phyloP scores from a whole-genome alignment of 2,329 filamentous ascomycete species.

The Ophiostoma pallidulum region DNA sequence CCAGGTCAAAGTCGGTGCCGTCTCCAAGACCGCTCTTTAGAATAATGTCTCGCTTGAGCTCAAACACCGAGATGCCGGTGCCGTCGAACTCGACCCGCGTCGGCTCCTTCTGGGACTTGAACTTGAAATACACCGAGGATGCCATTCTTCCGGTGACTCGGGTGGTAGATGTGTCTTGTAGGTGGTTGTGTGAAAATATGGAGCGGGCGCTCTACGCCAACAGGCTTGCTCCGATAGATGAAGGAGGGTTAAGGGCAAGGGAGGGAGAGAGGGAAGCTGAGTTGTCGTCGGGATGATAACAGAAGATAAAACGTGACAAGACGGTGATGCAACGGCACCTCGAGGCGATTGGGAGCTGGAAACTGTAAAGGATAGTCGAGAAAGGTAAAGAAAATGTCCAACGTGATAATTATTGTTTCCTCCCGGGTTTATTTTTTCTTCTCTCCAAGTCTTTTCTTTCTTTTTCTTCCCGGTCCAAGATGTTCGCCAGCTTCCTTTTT shows the following conservation, averaged over 20 bases:
- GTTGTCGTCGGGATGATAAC: neutral
- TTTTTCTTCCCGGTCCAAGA: neutral
- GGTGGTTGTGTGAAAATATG: neutral
- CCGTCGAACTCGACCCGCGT: constrained; percentile 94
- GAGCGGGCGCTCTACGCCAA: constrained; percentile 7
- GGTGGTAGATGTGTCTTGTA: neutral
- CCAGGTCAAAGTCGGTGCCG: constrained; percentile 90
- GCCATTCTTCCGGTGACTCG: constrained; percentile 52
- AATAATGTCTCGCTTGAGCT: constrained; percentile 98
- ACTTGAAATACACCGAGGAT: constrained; percentile 99
- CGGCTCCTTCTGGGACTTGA: constrained; percentile 96
- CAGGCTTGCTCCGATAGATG: neutral
- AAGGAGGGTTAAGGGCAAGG: neutral
- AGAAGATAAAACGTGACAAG: neutral
- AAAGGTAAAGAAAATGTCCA: neutral
- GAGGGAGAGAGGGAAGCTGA: neutral
- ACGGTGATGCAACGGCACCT: too few species aligned
- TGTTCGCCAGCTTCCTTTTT: constrained; percentile 4
- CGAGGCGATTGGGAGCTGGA: neutral
- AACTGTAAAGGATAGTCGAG: neutral
- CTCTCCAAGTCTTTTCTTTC: neutral
- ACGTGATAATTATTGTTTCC: neutral
- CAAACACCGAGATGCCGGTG: constrained; percentile 95
- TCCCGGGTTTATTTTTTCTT: neutral
- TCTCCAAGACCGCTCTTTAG: constrained; percentile 86